Evolutionary conservation across 2,329 filamentous ascomycete species (phyloP).

Genomic region (Fusarium tjaetaba): DNA sequence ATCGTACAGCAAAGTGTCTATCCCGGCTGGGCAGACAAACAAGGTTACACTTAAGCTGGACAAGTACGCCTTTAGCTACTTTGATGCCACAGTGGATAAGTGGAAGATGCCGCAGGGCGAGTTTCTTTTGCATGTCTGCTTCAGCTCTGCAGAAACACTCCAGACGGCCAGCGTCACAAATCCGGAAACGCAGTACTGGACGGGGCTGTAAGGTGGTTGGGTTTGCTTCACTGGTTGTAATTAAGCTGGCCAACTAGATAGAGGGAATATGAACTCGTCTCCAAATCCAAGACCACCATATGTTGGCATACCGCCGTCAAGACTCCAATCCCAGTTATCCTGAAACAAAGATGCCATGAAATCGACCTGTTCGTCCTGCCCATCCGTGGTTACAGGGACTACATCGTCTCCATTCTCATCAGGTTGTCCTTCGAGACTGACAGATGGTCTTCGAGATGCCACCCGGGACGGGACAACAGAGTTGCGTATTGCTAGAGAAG

Average conservation of each 20-base stretch:
- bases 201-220: too few relatives aligned
- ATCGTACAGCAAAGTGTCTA: neutral
- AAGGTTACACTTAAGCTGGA: neutral
- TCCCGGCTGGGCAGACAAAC: accelerated
- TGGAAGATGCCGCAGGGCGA: neutral
- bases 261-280: neutral
- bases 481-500: neutral
- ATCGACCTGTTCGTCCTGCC: neutral
- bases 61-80: constrained; percentile 14
- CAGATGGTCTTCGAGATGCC: neutral
- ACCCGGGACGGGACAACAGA: neutral
- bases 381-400: neutral
- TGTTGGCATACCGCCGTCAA: neutral
- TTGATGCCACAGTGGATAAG: neutral
- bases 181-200: neutral
- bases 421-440: too few relatives aligned
- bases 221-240: too few relatives aligned
- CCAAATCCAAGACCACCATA: neutral
- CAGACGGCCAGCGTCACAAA: neutral
- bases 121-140: neutral
- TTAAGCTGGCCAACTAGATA: neutral
- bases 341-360: neutral
- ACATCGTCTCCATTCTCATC: too few relatives aligned
- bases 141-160: neutral
- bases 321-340: constrained; percentile 4